A percentile compares a stretch with the other conserved stretches of the same genome.
These are phyloP conservation scores for Cyamopsis tetragonoloba DNA, from an alignment of 306 rosid genomes.

Conservation along the genomic window DNA sequence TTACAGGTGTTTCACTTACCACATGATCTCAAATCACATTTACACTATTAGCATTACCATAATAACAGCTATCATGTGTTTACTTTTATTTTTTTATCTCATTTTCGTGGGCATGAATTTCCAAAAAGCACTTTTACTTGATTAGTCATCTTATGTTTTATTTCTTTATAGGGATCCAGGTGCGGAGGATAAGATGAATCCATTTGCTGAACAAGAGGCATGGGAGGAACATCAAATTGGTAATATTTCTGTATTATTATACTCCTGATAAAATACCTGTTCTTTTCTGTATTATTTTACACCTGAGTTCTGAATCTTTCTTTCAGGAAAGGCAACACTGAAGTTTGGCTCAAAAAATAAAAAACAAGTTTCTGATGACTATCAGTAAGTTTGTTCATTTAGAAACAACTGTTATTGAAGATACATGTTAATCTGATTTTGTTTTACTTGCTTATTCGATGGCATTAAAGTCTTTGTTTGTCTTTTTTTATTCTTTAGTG, in stretches of 20 bases:
- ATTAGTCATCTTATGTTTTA: neutral
- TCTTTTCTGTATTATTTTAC: conserved; percentile 7
- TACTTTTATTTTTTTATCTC: conserved; percentile 13
- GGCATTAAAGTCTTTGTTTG: neutral
- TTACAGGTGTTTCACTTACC: conserved; percentile 26
- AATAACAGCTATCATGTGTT: neutral
- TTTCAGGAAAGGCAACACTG: conserved; percentile 76
- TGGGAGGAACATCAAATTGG: conserved; percentile 99
- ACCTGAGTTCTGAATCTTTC: conserved; percentile 23
- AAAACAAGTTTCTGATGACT: conserved; percentile 65
- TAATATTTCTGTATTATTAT: conserved; percentile 14
- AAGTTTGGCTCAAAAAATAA: conserved; percentile 85
- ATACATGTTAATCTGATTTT: conserved; percentile 8
- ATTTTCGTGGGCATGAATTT: conserved; percentile 6
- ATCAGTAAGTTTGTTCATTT: conserved; percentile 65
- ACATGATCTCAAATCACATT: conserved; percentile 8
- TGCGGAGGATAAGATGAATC: conserved; percentile 88
- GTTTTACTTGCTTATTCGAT: conserved; percentile 20
- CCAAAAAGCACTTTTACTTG: conserved; percentile 1
- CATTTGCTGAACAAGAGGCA: conserved; percentile 93
- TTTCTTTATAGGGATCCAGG: conserved; percentile 47
- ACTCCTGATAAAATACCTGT: neutral
- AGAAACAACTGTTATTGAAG: neutral
- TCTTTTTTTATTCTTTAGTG: conserved; percentile 8
- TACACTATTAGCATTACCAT: neutral